Conservation (phyloP, 306 rosid species). For the Cucumis melo region DNA sequence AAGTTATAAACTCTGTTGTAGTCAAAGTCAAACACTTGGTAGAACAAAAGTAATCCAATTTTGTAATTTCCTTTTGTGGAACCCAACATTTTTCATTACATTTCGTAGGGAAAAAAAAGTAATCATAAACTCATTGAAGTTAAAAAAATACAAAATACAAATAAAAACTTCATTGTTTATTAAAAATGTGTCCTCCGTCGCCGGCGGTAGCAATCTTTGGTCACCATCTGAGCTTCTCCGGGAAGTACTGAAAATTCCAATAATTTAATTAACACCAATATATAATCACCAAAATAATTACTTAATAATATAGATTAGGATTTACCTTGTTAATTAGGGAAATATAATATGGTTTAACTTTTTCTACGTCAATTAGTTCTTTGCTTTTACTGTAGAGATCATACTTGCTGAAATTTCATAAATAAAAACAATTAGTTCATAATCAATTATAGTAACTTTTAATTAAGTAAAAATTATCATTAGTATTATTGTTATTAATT, state of each 20-base stretch:
- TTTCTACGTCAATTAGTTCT: conserved; percentile 35
- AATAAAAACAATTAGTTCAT: neutral
- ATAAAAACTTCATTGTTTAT: neutral
- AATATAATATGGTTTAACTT: conserved; percentile 63
- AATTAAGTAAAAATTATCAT: too few species aligned
- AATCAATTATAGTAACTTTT: neutral
- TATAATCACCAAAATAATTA: neutral
- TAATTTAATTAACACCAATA: neutral
- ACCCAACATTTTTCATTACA: neutral
- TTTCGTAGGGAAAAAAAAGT: neutral
- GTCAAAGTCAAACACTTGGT: neutral
- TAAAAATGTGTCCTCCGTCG: neutral
- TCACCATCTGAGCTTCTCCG: conserved; percentile 3
- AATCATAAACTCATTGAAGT: neutral
- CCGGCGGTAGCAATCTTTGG: neutral
- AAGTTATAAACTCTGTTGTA: neutral
- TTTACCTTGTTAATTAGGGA: conserved; percentile 66
- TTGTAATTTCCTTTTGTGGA: neutral
- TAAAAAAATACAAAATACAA: too few species aligned
- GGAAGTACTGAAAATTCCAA: conserved; percentile 5
- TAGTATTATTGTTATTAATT: neutral
- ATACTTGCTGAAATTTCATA: conserved; percentile 41
- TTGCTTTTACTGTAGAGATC: conserved; percentile 88
- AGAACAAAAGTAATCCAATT: neutral
- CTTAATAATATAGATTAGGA: neutral